phyloP scores from a whole-genome alignment of 257 asterid species.

The Nicotiana tabacum region DNA sequence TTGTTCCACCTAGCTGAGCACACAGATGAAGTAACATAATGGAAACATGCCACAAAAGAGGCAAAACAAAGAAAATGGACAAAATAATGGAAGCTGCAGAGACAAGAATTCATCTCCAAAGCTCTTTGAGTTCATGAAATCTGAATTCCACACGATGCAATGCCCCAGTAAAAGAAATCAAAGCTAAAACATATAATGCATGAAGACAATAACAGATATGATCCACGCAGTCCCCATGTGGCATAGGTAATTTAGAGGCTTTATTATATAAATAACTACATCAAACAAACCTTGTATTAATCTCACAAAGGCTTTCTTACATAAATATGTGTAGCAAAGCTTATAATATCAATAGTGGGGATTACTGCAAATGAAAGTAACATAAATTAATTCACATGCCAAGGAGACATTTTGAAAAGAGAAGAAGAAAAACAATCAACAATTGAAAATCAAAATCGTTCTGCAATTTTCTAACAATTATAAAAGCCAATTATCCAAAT shows the following conservation, averaged over 20 bases:
- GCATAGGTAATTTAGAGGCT: constrained; percentile 68
- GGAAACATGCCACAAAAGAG: not conserved
- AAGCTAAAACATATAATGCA: constrained; percentile 51
- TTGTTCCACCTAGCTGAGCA: not conserved
- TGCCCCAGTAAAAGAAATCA: constrained; percentile 65
- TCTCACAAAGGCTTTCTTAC: not conserved
- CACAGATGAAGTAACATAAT: not conserved
- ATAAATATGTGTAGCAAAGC: not conserved
- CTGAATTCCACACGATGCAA: constrained; percentile 66
- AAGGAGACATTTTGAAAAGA: not conserved
- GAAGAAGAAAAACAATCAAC: not conserved
- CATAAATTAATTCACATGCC: not conserved
- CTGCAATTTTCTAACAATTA: not conserved
- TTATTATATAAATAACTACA: constrained; percentile 56
- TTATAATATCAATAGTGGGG: not conserved
- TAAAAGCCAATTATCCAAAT: not conserved
- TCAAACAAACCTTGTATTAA: constrained; percentile 4
- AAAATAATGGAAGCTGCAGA: constrained; percentile 56
- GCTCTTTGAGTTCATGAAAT: constrained; percentile 79
- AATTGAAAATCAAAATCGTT: not conserved
- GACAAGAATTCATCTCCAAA: constrained; percentile 72
- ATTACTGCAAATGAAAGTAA: not conserved
- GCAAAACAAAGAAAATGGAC: not conserved
- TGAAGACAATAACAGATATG: constrained; percentile 59
- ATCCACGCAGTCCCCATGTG: constrained; percentile 69